Evolutionary conservation across 371 early-diverging fungal genomes (phyloP).

Genomic region (Rhizomucor pusillus): DNA sequence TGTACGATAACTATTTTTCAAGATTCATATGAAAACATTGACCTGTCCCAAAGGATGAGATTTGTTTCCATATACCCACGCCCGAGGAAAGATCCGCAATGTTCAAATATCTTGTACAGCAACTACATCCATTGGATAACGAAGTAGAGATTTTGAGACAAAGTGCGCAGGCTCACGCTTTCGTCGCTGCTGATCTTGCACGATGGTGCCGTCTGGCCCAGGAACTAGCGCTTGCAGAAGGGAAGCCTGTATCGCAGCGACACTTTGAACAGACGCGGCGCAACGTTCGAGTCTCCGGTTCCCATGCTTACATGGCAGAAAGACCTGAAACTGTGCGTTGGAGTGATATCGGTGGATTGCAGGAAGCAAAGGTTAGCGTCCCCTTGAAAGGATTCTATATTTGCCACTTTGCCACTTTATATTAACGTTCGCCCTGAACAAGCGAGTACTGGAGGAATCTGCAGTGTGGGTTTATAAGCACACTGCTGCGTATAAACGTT

Average conservation of each 20-base stretch:
- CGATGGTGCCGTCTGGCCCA: slow-evolving; percentile 50
- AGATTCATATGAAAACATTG: slow-evolving; percentile 2
- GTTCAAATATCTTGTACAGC: slow-evolving; percentile 21
- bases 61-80: slow-evolving; percentile 54
- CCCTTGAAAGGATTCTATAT: slow-evolving; percentile 2
- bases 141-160: slow-evolving; percentile 18
- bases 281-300: slow-evolving; percentile 31
- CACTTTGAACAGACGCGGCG: slow-evolving; percentile 33
- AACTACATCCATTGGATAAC: neutral
- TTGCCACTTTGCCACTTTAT: neutral
- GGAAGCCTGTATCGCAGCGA: neutral
- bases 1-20: neutral
- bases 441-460: slow-evolving; percentile 79
- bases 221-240: slow-evolving; percentile 15
- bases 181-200: slow-evolving; percentile 55
- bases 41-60: slow-evolving; percentile 30
- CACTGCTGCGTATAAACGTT: slow-evolving; percentile 54
- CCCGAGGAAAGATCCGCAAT: slow-evolving; percentile 49
- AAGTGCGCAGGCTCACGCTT: slow-evolving; percentile 51
- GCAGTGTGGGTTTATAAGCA: slow-evolving; percentile 88
- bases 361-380: slow-evolving; percentile 68
- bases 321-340: slow-evolving; percentile 65
- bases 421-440: neutral
- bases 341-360: slow-evolving; percentile 95
- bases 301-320: slow-evolving; percentile 40